Evolutionary conservation across 108 stramenopile genomes (phyloP).

Genomic region (Skeletonema potamos): DNA sequence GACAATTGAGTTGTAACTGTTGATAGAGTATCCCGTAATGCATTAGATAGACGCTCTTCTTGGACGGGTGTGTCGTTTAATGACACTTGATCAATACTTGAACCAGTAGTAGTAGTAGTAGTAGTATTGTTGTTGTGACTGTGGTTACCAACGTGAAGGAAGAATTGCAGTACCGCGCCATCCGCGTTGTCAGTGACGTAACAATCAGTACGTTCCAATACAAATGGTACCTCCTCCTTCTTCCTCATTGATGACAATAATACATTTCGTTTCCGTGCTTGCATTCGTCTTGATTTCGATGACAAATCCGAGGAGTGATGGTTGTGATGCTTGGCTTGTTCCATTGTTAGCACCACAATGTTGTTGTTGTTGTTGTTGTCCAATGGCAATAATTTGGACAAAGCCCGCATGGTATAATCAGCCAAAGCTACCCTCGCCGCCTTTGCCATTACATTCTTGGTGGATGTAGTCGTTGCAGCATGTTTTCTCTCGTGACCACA

Average conservation of each 20-base stretch:
- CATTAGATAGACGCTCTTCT: background rate
- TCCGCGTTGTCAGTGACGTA: background rate
- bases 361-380: background rate
- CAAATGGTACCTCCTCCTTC: constrained; percentile 45
- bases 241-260: constrained; percentile 5
- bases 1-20: background rate
- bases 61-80: background rate
- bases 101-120: no score
- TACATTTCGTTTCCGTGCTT: background rate
- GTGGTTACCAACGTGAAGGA: constrained; percentile 9
- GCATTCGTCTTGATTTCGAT: background rate
- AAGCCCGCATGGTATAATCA: constrained; percentile 30
- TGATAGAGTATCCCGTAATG: constrained; percentile 1
- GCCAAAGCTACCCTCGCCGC: constrained; percentile 31
- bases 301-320: background rate
- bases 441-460: constrained; percentile 3
- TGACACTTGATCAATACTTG: background rate
- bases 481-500: no score
- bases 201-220: constrained; percentile 75
- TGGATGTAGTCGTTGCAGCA: background rate
- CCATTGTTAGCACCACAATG: constrained; percentile 46
- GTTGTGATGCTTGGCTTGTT: constrained; percentile 24
- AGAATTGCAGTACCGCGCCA: constrained; percentile 15
- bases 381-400: constrained; percentile 1
- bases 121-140: background rate